These are phyloP conservation scores for Fusarium concolor DNA, from an alignment of 2,329 filamentous ascomycete genomes.

Conservation along the genomic window DNA sequence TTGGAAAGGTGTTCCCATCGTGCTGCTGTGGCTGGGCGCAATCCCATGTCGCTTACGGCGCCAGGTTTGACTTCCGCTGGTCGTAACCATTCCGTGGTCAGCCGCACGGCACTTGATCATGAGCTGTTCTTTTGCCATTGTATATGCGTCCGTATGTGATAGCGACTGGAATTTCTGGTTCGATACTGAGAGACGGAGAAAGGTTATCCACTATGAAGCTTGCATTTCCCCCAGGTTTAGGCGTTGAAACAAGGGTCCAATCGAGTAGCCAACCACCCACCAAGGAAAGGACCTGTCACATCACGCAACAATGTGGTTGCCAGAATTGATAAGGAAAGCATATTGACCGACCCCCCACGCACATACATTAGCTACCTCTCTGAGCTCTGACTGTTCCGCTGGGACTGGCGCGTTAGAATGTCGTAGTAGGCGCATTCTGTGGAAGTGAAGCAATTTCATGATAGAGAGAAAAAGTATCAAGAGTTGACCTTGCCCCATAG, in stretches of 20 bases:
- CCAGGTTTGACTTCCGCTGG: constrained; percentile 7
- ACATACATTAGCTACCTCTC: not conserved
- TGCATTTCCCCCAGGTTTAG: constrained; percentile 39
- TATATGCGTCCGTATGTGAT: not conserved
- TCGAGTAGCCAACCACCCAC: not conserved
- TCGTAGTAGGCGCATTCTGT: not conserved
- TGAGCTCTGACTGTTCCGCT: constrained; percentile 25
- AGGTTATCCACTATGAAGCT: constrained; percentile 36
- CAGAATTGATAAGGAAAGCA: constrained; percentile 35
- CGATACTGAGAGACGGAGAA: constrained; percentile 26
- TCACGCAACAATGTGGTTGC: constrained; percentile 44
- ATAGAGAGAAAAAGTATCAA: constrained; percentile 2
- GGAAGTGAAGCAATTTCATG: constrained; percentile 4
- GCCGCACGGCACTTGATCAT: not conserved
- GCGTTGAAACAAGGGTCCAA: constrained; percentile 36
- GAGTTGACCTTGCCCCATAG: not conserved
- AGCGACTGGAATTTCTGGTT: constrained; percentile 19
- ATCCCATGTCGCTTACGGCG: constrained; percentile 6
- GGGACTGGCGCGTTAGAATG: constrained; percentile 29
- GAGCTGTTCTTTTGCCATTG: not conserved
- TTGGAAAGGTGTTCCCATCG: constrained; percentile 21
- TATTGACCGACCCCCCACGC: constrained; percentile 18
- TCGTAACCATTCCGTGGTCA: constrained; percentile 3
- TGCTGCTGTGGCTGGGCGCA: constrained; percentile 17
- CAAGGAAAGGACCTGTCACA: constrained; percentile 15